Base-by-base conservation (phyloP, 129 eudicot species). In the Rutidosis leptorrhynchoides region DNA sequence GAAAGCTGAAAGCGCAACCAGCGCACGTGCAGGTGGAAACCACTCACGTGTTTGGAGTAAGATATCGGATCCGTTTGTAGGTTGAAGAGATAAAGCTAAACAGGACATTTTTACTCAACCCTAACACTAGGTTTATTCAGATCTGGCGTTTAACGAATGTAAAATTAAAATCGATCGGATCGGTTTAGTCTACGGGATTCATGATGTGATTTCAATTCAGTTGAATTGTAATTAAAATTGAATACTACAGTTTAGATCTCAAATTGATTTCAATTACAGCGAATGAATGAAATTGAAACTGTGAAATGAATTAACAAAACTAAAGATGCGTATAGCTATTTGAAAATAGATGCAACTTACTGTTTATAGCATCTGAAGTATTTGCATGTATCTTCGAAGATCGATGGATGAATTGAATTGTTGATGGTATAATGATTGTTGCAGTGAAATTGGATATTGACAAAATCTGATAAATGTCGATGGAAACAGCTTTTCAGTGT, bases 41-140 rank as follows among this genome's bases (percentile, higher is more conserved):
- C 98, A 93, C 70, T 93, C 98, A 24, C 98, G 98, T 55, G 98
- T 88, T 65, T 93, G 98, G 69, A 93, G 95, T 24, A 93, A 73
- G 62, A 88, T 79, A 66, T 93, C 96, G 69, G 98, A 85, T 66
- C 98, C 98, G 32, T 83, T 88, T 0, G 95, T 60, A 21, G 98
- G 98, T 69, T 93, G 98, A 7, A 93, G 85, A 3, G 98, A 80
- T 14, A 93, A 76, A 24, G 98, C 98, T 74, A 93, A 73, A 67
- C 98, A 93, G 7, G 98, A 88, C 98, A 93, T 93, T 29, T 21
- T 32, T 37, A 53, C 55, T 7, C 25, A 62, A 33, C 68, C 54
- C 45, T 71, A 73, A 64, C 68, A 74, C 78, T 62, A 55, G 30
- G 22, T 45, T 71, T 32, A 17, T 10, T 37, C 14, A 28, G 82